phyloP scores from a whole-genome alignment of 2,329 filamentous ascomycete genomes.

The Lecanosticta acicola region DNA sequence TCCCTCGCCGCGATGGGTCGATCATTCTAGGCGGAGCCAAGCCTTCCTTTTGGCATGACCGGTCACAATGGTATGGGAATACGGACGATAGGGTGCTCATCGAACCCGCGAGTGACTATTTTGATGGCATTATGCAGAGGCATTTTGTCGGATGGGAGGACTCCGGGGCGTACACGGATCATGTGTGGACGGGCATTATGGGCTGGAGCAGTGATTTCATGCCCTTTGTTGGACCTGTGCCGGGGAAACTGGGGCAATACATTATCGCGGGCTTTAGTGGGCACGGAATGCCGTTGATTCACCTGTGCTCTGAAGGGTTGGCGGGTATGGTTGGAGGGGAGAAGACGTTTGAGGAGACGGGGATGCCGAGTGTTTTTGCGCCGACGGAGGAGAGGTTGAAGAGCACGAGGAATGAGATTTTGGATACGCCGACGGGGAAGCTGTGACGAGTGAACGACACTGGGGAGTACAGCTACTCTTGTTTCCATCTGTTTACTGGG shows the following conservation, averaged over 20 bases:
- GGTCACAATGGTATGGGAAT: slow-evolving; percentile 42
- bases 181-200: slow-evolving; percentile 41
- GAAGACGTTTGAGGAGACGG: not conserved
- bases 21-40: slow-evolving; percentile 41
- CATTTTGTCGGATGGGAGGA: slow-evolving; percentile 47
- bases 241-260: slow-evolving; percentile 2
- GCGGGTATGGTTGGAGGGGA: not conserved
- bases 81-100: slow-evolving; percentile 44
- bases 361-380: not conserved
- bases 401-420: not conserved
- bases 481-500: not conserved
- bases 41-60: slow-evolving; percentile 30
- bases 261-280: not conserved
- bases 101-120: slow-evolving; percentile 39
- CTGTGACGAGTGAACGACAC: too few relatives aligned
- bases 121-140: slow-evolving; percentile 44
- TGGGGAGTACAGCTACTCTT: not conserved
- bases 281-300: not conserved
- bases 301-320: not conserved
- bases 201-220: slow-evolving; percentile 14
- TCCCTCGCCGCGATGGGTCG: slow-evolving; percentile 41
- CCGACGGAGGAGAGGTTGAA: not conserved
- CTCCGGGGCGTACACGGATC: slow-evolving; percentile 34
- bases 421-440: too few relatives aligned
- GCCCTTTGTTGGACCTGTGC: slow-evolving; percentile 18